These are phyloP conservation scores for Suhomyces emberorum DNA, from an alignment of 805 yeast genomes.

Conservation along the genomic window DNA sequence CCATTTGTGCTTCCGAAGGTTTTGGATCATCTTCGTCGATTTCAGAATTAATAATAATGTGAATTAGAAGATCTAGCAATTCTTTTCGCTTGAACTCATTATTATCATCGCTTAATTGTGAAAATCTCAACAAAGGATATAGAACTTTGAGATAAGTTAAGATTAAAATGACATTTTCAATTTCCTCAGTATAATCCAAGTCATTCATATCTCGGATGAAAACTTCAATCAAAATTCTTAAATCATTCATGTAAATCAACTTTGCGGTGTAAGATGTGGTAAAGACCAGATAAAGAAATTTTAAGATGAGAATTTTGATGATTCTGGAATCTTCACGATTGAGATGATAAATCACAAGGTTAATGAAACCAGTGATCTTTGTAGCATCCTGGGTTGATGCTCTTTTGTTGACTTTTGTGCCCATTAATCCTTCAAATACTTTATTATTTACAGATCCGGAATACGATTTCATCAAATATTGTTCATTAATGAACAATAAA, in stretches of 20 bases:
- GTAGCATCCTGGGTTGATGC: constrained; percentile 1
- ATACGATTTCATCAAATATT: constrained; percentile 66
- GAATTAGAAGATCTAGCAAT: constrained; percentile 47
- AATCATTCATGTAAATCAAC: constrained; percentile 76
- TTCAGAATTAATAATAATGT: constrained; percentile 34
- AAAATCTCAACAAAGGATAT: constrained; percentile 63
- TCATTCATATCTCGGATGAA: constrained; percentile 75
- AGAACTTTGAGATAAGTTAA: constrained; percentile 64
- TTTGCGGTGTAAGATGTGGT: constrained; percentile 63
- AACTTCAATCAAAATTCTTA: constrained; percentile 80
- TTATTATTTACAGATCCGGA: constrained; percentile 35
- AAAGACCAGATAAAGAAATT: constrained; percentile 70
- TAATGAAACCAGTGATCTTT: constrained; percentile 60
- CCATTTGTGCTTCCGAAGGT: constrained; percentile 1
- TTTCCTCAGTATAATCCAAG: constrained; percentile 55
- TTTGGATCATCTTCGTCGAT: not conserved
- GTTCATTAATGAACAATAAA: constrained; percentile 78
- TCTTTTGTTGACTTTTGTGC: constrained; percentile 7
- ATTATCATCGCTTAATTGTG: constrained; percentile 50
- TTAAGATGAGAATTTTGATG: constrained; percentile 73
- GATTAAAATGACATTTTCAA: constrained; percentile 51
- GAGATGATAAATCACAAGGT: constrained; percentile 57
- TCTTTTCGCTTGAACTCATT: constrained; percentile 59
- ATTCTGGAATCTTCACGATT: constrained; percentile 73
- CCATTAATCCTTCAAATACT: constrained; percentile 53